Evolutionary conservation across 2,329 filamentous ascomycete genomes (phyloP).

Genomic region (Colletotrichum tanaceti): DNA sequence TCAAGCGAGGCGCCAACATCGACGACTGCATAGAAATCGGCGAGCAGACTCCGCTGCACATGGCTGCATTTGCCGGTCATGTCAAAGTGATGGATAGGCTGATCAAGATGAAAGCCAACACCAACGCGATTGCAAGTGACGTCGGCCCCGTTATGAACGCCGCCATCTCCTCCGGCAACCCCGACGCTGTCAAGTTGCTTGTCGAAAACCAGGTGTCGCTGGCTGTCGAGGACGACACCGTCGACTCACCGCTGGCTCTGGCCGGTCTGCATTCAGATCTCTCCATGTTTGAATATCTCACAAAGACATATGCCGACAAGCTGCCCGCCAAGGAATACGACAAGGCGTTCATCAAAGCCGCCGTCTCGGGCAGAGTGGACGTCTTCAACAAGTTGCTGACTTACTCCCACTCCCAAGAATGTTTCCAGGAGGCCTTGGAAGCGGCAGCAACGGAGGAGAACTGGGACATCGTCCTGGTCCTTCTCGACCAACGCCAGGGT

Average conservation of each 20-base stretch:
- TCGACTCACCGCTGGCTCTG: constrained; percentile 51
- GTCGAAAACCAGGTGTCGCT: constrained; percentile 53
- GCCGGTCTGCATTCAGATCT: constrained; percentile 53
- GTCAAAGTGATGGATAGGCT: constrained; percentile 56
- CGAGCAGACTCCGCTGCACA: constrained; percentile 52
- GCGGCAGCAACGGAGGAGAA: constrained; percentile 49
- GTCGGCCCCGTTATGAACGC: constrained; percentile 53
- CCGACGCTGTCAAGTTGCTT: constrained; percentile 54
- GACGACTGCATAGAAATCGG: constrained; percentile 50
- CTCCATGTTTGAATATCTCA: constrained; percentile 56
- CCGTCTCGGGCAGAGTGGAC: constrained; percentile 53
- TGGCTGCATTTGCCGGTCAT: constrained; percentile 53
- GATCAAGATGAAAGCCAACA: constrained; percentile 51
- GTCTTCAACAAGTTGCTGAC: constrained; percentile 53
- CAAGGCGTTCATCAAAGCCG: constrained; percentile 54
- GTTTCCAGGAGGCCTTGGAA: constrained; percentile 51
- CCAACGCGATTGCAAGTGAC: constrained; percentile 48
- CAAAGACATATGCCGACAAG: constrained; percentile 54
- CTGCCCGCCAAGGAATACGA: constrained; percentile 54
- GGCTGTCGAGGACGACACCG: constrained; percentile 46
- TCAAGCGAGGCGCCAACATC: constrained; percentile 49
- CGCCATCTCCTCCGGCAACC: constrained; percentile 56
- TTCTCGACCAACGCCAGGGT: constrained; percentile 49
- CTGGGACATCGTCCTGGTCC: constrained; percentile 52
- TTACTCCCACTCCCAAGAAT: constrained; percentile 48